Evolutionary conservation across 805 yeast genomes (phyloP), one percentile per base, ranked within the genome.

Genomic region (Starmerella roubikii): DNA sequence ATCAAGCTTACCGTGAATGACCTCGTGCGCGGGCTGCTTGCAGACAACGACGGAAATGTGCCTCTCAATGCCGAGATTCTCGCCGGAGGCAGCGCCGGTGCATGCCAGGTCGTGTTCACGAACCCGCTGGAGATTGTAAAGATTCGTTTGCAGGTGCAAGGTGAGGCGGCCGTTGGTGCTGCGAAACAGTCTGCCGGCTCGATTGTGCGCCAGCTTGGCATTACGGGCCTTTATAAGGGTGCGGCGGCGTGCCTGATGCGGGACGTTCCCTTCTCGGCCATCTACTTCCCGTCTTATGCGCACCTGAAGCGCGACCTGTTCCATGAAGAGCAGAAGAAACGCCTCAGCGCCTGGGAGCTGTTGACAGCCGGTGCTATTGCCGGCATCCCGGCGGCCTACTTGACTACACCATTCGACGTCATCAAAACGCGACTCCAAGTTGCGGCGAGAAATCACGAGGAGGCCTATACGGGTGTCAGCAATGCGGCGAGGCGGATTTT

Each of bases 401-500:
- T 86, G 49, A 88, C 98, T 2, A 88, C 98, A 0, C 98, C 98
- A 2, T 85, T 84, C 54, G 98, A 88, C 66, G 97, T 88, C 35
- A 81, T 91, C 53, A 88, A 88, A 65, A 88, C 98, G 3, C 76
- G 97, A 60, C 66, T 88, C 47, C 98, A 88, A 64, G 76, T 84
- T 44, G 93, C 77, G 57, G 68, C 83, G 5, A 74, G 78, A 46
- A 62, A 69, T 40, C 88, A 86, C 39, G 94, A 83, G 54, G 70
- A 80, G 13, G 71, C 71, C 33, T 88, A 88, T 62, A 67, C 60
- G 19, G 88, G 93, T 42, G 77, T 88, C 39, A 52, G 66, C 23
- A 86, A 85, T 60, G 93, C 95, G 18, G 79, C 78, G 31, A 58
- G 63, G 24, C 72, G 80, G 3, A 85, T 88, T 40, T 57, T 75